A percentile compares a stretch with the other conserved stretches of the same genome.
These are phyloP conservation scores for Aspergillus ostianus DNA, from an alignment of 495 filamentous ascomycete species.

Conservation along the genomic window DNA sequence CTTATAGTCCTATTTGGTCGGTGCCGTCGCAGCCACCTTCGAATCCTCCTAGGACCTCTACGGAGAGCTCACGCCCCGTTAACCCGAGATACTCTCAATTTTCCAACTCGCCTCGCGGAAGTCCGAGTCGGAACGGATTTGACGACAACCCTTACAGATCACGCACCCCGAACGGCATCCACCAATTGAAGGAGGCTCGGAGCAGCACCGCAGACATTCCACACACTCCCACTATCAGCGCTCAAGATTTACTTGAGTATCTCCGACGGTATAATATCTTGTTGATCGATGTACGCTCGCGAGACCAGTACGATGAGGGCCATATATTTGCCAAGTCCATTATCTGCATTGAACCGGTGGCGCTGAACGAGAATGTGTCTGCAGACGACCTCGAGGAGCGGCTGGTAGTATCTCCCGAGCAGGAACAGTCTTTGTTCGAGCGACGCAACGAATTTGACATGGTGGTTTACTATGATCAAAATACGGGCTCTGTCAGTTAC, in stretches of 20 bases:
- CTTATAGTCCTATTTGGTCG: constrained; percentile 70
- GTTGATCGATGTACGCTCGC: constrained; percentile 80
- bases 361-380: constrained; percentile 71
- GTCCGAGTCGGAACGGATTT: constrained; percentile 33
- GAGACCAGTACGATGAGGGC: constrained; percentile 80
- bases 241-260: constrained; percentile 63
- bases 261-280: constrained; percentile 65
- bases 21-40: constrained; percentile 42
- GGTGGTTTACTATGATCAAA: constrained; percentile 87
- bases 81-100: constrained; percentile 41
- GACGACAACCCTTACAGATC: constrained; percentile 46
- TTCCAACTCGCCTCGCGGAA: constrained; percentile 35
- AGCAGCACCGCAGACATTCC: constrained; percentile 54
- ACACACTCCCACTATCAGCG: constrained; percentile 59
- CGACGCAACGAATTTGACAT: constrained; percentile 77
- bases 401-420: constrained; percentile 72
- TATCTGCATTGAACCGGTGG: constrained; percentile 89
- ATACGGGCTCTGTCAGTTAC: constrained; percentile 53
- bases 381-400: constrained; percentile 81
- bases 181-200: constrained; percentile 29
- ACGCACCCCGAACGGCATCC: constrained; percentile 42
- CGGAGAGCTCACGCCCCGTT: constrained; percentile 37
- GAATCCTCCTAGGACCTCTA: constrained; percentile 51
- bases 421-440: constrained; percentile 72
- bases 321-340: constrained; percentile 80